Evolutionary conservation across 1,139 yeast genomes (phyloP).

Genomic region (Suhomyces taliae): DNA sequence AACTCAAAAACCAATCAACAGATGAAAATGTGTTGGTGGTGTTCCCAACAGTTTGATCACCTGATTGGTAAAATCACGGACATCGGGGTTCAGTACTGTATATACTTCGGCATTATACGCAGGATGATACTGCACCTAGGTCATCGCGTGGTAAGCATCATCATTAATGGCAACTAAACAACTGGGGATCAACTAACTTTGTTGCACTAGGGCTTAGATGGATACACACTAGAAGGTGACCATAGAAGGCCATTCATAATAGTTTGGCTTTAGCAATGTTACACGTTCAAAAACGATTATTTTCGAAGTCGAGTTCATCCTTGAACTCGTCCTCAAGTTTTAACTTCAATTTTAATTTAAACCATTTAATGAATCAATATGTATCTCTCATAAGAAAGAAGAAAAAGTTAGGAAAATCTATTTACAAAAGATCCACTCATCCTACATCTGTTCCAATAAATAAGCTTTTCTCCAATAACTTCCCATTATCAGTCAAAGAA

Average conservation of each 20-base stretch:
- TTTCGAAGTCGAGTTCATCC: constrained; percentile 3
- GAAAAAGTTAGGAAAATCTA: constrained; percentile 8
- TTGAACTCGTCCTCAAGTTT: constrained; percentile 9
- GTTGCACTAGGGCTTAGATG: not conserved
- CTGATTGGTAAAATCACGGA: too few relatives aligned
- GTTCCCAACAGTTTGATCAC: too few relatives aligned
- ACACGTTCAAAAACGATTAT: constrained; percentile 1
- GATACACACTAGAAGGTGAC: not conserved
- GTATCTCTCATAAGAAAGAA: constrained; percentile 1
- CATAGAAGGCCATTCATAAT: not conserved
- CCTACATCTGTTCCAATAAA: constrained; percentile 64
- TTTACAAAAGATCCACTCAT: constrained; percentile 52
- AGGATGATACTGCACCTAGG: too few relatives aligned
- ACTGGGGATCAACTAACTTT: too few relatives aligned
- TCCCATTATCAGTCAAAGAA: constrained; percentile 56
- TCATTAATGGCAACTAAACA: too few relatives aligned
- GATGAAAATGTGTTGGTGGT: too few relatives aligned
- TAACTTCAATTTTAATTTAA: constrained; percentile 16
- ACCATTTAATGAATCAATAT: constrained; percentile 2
- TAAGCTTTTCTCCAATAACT: constrained; percentile 50
- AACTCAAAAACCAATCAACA: too few relatives aligned
- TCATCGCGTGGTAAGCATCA: too few relatives aligned
- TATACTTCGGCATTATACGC: too few relatives aligned
- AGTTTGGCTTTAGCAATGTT: constrained; percentile 3
- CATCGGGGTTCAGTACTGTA: too few relatives aligned